These are phyloP conservation scores for Pleurotus eryngii DNA, from an alignment of 768 basidiomycete genomes.

Conservation along the genomic window DNA sequence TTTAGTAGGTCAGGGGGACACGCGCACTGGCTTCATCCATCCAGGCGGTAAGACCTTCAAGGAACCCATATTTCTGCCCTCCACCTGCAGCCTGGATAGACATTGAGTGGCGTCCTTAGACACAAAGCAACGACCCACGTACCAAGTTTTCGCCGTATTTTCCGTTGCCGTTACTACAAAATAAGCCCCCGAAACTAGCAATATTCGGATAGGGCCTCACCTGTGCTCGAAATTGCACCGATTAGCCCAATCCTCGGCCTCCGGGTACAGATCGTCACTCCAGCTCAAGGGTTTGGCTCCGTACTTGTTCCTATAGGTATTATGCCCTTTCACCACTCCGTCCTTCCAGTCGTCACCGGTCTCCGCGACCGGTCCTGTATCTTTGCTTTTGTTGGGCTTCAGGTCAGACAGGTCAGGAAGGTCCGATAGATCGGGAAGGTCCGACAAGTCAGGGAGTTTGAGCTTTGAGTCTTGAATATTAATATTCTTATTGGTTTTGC, in stretches of 20 bases:
- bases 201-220: neutral
- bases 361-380: neutral
- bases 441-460: neutral
- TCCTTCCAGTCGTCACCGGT: neutral
- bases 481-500: no score
- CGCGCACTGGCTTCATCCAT: conserved; percentile 4
- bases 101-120: neutral
- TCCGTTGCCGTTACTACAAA: neutral
- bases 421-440: neutral
- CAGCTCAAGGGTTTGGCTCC: neutral
- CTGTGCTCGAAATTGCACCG: conserved; percentile 5
- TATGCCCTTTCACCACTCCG: neutral
- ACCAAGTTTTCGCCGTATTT: conserved; percentile 6
- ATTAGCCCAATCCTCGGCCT: neutral
- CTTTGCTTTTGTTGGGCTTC: no score
- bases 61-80: neutral
- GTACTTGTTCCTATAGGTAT: conserved; percentile 1
- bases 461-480: no score
- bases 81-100: neutral
- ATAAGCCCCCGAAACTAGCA: neutral
- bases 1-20: neutral
- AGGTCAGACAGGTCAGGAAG: neutral
- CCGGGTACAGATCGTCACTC: conserved; percentile 6
- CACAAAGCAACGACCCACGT: neutral
- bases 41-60: conserved; percentile 1